phyloP scores from a whole-genome alignment of 2,329 filamentous ascomycete genomes.

The Exophiala calicioides region DNA sequence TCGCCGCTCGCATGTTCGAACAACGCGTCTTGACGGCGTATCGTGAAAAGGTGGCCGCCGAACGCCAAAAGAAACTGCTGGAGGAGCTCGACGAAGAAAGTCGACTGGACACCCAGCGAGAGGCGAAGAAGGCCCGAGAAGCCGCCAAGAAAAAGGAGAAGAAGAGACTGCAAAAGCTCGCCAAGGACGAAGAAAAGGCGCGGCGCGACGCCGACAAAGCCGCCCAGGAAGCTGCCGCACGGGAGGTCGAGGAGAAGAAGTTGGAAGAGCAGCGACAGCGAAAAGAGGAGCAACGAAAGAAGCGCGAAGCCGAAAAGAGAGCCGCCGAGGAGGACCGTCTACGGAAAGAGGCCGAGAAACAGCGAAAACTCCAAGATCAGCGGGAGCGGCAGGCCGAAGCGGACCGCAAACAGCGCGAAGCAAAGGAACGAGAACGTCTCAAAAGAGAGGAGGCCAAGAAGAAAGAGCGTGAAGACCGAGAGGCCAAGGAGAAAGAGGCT shows the following conservation, averaged over 20 bases:
- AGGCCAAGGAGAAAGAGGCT: slow-evolving; percentile 69
- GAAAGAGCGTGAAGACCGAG: slow-evolving; percentile 67
- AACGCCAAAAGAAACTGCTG: slow-evolving; percentile 85
- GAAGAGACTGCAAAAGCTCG: slow-evolving; percentile 82
- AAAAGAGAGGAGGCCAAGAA: slow-evolving; percentile 70
- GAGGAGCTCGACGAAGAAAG: slow-evolving; percentile 89
- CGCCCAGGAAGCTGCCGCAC: slow-evolving; percentile 76
- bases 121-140: slow-evolving; percentile 90
- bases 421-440: slow-evolving; percentile 79
- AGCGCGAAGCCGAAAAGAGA: slow-evolving; percentile 86
- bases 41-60: slow-evolving; percentile 90
- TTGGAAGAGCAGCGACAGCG: slow-evolving; percentile 77
- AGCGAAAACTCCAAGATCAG: slow-evolving; percentile 77
- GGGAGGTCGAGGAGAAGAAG: slow-evolving; percentile 74
- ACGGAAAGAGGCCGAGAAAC: slow-evolving; percentile 81
- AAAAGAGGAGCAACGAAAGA: slow-evolving; percentile 86
- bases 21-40: slow-evolving; percentile 96
- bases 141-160: slow-evolving; percentile 96
- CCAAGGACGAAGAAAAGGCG: slow-evolving; percentile 86
- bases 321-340: slow-evolving; percentile 85
- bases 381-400: slow-evolving; percentile 80
- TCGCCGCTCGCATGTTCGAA: slow-evolving; percentile 98
- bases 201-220: slow-evolving; percentile 85
- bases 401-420: slow-evolving; percentile 79
- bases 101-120: slow-evolving; percentile 72